A percentile compares a stretch with the other conserved stretches of the same genome.
Evolutionary conservation across 768 basidiomycete genomes (phyloP).

Genomic region (Russula emetica): DNA sequence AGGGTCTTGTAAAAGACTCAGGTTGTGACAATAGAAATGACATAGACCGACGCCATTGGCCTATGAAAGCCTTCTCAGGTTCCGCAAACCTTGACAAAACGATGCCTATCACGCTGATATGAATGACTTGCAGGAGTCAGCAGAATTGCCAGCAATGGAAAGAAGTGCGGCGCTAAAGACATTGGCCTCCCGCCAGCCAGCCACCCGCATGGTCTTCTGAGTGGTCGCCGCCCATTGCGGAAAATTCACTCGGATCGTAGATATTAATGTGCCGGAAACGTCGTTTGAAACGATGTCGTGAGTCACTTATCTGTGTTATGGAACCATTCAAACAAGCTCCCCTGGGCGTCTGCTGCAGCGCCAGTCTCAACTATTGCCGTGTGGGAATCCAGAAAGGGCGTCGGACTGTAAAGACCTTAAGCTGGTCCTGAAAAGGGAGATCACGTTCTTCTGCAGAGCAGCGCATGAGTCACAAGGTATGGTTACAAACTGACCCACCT

Average conservation of each 20-base stretch:
- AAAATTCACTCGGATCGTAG: not conserved
- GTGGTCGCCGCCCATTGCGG: not conserved
- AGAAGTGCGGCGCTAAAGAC: constrained; percentile 21
- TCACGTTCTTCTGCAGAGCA: constrained; percentile 16
- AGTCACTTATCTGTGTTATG: not conserved
- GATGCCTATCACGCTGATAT: constrained; percentile 7
- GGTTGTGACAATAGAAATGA: constrained; percentile 16
- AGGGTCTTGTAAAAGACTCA: not conserved
- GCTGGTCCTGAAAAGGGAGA: constrained; percentile 16
- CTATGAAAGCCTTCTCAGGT: not conserved
- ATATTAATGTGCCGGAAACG: not conserved
- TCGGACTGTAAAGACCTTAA: not conserved
- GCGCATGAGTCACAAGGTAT: constrained; percentile 6
- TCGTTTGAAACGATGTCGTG: not conserved
- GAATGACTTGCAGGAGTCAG: constrained; percentile 4
- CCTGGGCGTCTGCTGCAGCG: not conserved
- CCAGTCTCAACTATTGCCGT: not conserved
- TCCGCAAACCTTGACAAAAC: constrained; percentile 18
- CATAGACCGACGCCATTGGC: not conserved
- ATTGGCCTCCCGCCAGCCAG: not conserved
- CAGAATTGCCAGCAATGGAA: constrained; percentile 18
- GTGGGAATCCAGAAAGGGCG: not conserved
- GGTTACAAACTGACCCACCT: not conserved
- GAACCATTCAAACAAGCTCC: constrained; percentile 5
- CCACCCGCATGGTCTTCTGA: constrained; percentile 1